A percentile compares a stretch with the other conserved stretches of the same genome.
Evolutionary conservation across 2,329 filamentous ascomycete species (phyloP).

Genomic region (Scytalidium lignicola): DNA sequence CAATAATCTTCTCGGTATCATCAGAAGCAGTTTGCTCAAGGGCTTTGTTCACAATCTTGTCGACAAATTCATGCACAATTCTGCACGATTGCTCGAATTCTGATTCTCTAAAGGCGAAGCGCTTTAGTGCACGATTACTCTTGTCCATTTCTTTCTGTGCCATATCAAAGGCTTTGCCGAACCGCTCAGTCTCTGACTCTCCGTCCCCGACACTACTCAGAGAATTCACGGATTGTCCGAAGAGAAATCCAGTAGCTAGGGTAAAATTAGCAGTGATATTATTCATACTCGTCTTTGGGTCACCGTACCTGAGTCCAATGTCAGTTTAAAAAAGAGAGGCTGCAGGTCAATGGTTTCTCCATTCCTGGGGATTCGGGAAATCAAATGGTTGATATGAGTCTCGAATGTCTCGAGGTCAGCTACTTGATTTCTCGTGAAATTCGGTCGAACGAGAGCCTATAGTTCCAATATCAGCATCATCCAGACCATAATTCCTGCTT

Average conservation of each 20-base stretch:
- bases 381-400: constrained; percentile 56
- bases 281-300: not conserved
- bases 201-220: constrained; percentile 11
- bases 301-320: constrained; percentile 29
- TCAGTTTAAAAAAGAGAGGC: constrained; percentile 56
- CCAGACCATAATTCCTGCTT: not conserved
- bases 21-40: constrained; percentile 16
- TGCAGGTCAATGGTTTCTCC: constrained; percentile 56
- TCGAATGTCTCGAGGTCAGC: constrained; percentile 69
- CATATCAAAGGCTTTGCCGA: constrained; percentile 44
- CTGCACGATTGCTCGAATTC: constrained; percentile 25
- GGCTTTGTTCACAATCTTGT: constrained; percentile 39
- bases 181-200: constrained; percentile 29
- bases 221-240: constrained; percentile 48
- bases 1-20: constrained; percentile 32
- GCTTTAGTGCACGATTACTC: constrained; percentile 35
- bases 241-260: constrained; percentile 40
- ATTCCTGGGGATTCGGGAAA: constrained; percentile 53
- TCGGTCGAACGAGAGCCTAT: constrained; percentile 44
- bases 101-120: constrained; percentile 19
- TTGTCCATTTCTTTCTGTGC: constrained; percentile 35
- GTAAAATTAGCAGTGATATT: not conserved
- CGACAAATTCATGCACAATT: constrained; percentile 42
- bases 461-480: constrained; percentile 11
- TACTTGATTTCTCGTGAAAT: constrained; percentile 48